Conservation (phyloP, 1,139 yeast genomes). For the Candida gigantensis region DNA sequence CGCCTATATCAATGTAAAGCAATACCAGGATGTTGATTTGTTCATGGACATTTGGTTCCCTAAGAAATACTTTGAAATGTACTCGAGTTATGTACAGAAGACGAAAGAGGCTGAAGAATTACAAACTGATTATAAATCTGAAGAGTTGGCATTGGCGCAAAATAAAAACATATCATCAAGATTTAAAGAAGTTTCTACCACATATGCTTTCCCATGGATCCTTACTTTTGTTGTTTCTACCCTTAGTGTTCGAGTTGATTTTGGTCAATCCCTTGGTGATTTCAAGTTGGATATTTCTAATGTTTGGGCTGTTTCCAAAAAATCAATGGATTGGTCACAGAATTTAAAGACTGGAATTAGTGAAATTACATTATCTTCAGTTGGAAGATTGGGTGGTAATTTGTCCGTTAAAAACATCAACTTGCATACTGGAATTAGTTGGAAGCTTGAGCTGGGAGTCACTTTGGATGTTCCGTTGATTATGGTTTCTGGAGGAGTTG, state of each 20-base stretch:
- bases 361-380: conserved; percentile 52
- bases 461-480: conserved; percentile 66
- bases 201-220: conserved; percentile 76
- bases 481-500: conserved; percentile 59
- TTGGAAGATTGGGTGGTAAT: conserved; percentile 79
- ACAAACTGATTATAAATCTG: conserved; percentile 3
- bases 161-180: conserved; percentile 50
- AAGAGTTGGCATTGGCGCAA: conserved; percentile 24
- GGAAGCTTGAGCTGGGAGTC: conserved; percentile 53
- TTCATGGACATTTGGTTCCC: conserved; percentile 88
- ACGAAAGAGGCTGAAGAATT: conserved; percentile 5
- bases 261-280: conserved; percentile 83
- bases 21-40: conserved; percentile 79
- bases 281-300: conserved; percentile 54
- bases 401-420: conserved; percentile 52
- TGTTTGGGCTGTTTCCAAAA: conserved; percentile 71
- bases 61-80: conserved; percentile 15
- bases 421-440: conserved; percentile 67
- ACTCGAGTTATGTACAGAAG: conserved; percentile 3
- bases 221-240: conserved; percentile 58
- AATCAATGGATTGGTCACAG: conserved; percentile 72
- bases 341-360: conserved; percentile 64
- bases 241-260: conserved; percentile 60
- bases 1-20: conserved; percentile 75
- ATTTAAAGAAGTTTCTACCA: conserved; percentile 61